phyloP scores from a whole-genome alignment of 139 green algal species.

The Coelastrella sp. region DNA sequence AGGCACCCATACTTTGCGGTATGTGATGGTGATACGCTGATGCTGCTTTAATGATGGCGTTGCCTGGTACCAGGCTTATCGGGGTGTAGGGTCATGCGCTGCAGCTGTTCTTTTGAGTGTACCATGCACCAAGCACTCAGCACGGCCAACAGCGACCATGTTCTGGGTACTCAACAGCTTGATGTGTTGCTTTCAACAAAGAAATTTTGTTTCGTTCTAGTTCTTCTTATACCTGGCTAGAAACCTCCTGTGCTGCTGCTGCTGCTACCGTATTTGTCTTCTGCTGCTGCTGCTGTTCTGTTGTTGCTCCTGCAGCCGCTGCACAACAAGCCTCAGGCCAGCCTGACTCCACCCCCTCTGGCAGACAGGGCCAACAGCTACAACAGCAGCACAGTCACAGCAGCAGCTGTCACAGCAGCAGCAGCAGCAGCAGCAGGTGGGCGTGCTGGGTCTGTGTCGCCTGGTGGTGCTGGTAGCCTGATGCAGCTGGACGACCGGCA shows the following conservation, averaged over 20 bases:
- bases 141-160: neutral
- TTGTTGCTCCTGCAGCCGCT: neutral
- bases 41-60: too few species aligned
- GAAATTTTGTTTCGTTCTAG: too few species aligned
- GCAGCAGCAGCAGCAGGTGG: neutral
- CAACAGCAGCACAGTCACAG: conserved; percentile 1
- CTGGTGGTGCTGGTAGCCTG: neutral
- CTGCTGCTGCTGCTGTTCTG: neutral
- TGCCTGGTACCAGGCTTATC: neutral
- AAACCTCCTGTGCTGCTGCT: neutral
- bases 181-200: neutral
- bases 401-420: conserved; percentile 6
- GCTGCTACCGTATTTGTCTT: too few species aligned
- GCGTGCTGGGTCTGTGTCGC: neutral
- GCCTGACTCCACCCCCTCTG: neutral
- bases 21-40: neutral
- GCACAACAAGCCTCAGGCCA: conserved; percentile 15
- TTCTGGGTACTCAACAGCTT: neutral
- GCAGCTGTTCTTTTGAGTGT: neutral
- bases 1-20: conserved; percentile 89
- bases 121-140: neutral
- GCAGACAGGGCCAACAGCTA: conserved; percentile 26
- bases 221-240: too few species aligned
- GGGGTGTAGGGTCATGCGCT: neutral
- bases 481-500: neutral